phyloP scores from a whole-genome alignment of 2,329 filamentous ascomycete species.

The Sordariomycetes sp. region DNA sequence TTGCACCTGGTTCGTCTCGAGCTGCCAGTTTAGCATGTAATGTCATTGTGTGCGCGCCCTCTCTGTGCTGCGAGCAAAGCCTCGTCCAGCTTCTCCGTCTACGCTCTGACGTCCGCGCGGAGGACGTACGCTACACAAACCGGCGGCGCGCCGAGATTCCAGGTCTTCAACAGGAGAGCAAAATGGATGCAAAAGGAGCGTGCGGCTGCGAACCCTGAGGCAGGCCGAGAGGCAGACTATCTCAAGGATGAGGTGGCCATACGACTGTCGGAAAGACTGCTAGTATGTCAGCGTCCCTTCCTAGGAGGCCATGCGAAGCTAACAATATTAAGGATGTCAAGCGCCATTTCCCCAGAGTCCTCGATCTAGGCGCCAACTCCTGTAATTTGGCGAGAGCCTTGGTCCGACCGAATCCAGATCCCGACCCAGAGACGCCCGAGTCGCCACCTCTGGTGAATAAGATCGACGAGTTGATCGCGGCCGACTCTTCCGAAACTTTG shows the following conservation, averaged over 20 bases:
- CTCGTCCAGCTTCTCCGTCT: conserved; percentile 12
- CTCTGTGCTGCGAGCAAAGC: conserved; percentile 14
- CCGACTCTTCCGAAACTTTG: conserved; percentile 69
- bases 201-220: conserved; percentile 59
- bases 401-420: conserved; percentile 59
- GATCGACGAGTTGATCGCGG: conserved; percentile 67
- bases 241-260: conserved; percentile 85
- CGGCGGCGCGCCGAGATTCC: conserved; percentile 66
- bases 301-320: neutral
- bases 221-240: conserved; percentile 79
- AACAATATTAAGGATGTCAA: conserved; percentile 67
- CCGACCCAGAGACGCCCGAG: conserved; percentile 42
- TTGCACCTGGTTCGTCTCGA: too few relatives aligned
- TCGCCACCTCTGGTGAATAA: conserved; percentile 60
- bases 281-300: conserved; percentile 41
- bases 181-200: conserved; percentile 93
- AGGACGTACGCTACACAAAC: conserved; percentile 71
- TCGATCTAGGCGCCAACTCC: conserved; percentile 91
- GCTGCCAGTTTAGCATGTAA: conserved; percentile 13
- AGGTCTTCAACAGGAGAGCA: conserved; percentile 81
- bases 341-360: conserved; percentile 70
- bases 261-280: conserved; percentile 73
- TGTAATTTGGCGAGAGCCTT: conserved; percentile 87
- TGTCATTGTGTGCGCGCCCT: conserved; percentile 18
- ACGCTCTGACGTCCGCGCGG: conserved; percentile 13